Evolutionary conservation across 2,329 filamentous ascomycete genomes (phyloP), one percentile per base, ranked within the genome.

Genomic region (Fusarium falciforme): DNA sequence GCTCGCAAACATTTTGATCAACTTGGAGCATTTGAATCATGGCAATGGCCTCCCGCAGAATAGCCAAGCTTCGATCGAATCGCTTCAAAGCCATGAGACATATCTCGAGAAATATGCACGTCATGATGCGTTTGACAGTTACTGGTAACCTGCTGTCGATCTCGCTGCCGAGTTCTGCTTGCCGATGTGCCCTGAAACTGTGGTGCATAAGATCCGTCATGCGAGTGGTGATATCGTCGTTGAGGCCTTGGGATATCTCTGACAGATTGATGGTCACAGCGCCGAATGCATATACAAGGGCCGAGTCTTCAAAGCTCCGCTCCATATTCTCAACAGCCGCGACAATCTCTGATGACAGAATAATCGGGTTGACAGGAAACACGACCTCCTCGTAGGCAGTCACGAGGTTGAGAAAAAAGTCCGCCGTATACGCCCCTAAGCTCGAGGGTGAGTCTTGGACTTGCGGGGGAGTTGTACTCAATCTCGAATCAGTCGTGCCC

Each of bases 61-160:
- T 85, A 71, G 84, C 80, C 40, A 88, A 85, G 6, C 85, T 85
- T 22, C 86, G 83, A 38, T 89, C 85, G 63, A 81, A 82, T n/a
- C 85, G 82, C 54, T 85, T 84, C 29, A 88, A 82, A 1, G 83
- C 83, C 83, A 88, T 86, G n/a, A 87, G 80, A 72, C 83, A 87
- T 55, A 88, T 89, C 69, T 89, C 85, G 12, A 89, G 82, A 64
- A 88, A 89, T 20, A 89, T 80, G 20, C 84, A 86, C 6, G 85
- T 87, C 80, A 88, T 85, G 5, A 86, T 82, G 20, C 85, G 82
- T 52, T 85, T 83, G 17, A 87, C 81, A 0, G 83, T 85, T 2
- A 84, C 81, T 0, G 81, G 82, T 1, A 84, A 78, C 2, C 83
- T 81, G 17, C 82, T 81, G 1, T 81, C 78, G 7, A 83, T 79